Percentiles rank a stretch among this genome's conserved stretches.
Conservation (phyloP, 176 grass and related monocot genomes). For the Oryza coarctata region DNA sequence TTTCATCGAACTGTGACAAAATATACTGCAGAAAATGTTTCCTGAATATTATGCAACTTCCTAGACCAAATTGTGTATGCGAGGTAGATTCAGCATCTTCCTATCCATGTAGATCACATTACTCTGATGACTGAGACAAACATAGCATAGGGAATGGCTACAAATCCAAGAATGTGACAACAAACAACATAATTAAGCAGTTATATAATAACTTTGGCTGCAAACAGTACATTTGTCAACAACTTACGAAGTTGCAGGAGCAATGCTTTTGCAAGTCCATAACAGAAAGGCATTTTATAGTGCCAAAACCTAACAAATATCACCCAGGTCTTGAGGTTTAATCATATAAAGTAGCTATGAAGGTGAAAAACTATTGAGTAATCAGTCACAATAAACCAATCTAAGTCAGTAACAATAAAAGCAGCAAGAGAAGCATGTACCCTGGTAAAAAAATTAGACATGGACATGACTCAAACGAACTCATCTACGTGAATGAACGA, state of each 20-base stretch:
- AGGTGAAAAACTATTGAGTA: background rate
- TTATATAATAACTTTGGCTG: background rate
- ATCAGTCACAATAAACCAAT: background rate
- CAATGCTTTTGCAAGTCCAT: background rate
- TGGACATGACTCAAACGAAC: background rate
- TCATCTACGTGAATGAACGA: background rate
- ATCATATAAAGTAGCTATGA: background rate
- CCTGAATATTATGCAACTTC: background rate
- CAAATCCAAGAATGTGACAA: background rate
- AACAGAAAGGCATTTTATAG: background rate
- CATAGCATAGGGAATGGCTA: background rate
- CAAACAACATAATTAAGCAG: background rate
- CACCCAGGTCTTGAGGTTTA: background rate
- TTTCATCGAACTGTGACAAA: background rate
- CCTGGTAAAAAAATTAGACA: background rate
- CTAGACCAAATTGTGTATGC: background rate
- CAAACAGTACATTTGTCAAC: background rate
- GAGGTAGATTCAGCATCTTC: background rate
- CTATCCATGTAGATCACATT: background rate
- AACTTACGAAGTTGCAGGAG: background rate
- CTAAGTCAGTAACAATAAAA: background rate
- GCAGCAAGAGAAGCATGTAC: background rate
- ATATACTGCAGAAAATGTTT: background rate
- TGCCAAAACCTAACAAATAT: background rate
- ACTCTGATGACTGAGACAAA: background rate